Evolutionary conservation across 129 eudicot species (phyloP).

Genomic region (Pulicaria dysenterica): DNA sequence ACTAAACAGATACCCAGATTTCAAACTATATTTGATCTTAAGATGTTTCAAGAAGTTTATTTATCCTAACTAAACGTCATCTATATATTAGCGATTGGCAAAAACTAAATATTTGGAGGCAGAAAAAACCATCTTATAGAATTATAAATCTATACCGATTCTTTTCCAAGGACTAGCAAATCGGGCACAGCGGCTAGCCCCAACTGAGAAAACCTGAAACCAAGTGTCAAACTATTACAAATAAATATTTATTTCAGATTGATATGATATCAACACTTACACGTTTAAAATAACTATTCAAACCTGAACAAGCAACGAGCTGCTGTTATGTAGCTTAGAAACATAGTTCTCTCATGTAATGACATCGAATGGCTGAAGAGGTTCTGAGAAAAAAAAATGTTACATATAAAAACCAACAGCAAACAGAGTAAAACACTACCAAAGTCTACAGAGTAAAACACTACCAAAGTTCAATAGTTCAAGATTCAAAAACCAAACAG

Average conservation of each 20-base stretch:
- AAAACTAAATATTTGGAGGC: neutral
- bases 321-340: slow-evolving; percentile 52
- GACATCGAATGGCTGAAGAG: slow-evolving; percentile 39
- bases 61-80: too few species aligned
- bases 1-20: too few species aligned
- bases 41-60: too few species aligned
- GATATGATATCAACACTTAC: too few species aligned
- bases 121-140: neutral
- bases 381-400: slow-evolving; percentile 44
- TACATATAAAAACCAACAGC: slow-evolving; percentile 19
- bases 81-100: neutral
- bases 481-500: too few species aligned
- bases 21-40: neutral
- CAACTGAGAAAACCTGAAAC: slow-evolving; percentile 68
- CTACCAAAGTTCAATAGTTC: too few species aligned
- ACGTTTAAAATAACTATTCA: too few species aligned
- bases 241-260: too few species aligned
- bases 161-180: slow-evolving; percentile 65
- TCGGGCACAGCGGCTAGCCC: slow-evolving; percentile 71
- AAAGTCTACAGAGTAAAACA: too few species aligned
- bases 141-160: slow-evolving; percentile 50
- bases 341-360: slow-evolving; percentile 55
- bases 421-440: too few species aligned
- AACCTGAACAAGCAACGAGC: slow-evolving; percentile 53
- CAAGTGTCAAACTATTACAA: too few species aligned